Percentiles rank a stretch among this genome's conserved stretches.
Evolutionary conservation across 305 asterid species (phyloP).

Genomic region (Fraxinus nigra): DNA sequence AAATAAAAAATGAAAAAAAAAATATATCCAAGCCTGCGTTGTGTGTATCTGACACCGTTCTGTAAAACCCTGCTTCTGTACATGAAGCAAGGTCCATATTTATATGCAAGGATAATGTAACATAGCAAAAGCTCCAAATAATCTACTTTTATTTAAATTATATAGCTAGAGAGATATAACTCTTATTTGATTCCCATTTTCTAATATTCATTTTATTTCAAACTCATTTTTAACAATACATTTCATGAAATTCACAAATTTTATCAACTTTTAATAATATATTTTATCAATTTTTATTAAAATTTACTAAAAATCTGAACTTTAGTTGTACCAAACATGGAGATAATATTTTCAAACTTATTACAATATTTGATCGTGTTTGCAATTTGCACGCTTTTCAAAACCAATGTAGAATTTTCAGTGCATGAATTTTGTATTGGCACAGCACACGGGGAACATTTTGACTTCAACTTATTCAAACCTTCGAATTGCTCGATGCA

Average conservation of each 20-base stretch:
- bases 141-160: not conserved
- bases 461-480: constrained; percentile 35
- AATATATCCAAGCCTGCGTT: too few species aligned
- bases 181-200: too few species aligned
- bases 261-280: too few species aligned
- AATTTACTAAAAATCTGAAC: too few species aligned
- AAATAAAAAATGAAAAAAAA: too few species aligned
- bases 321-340: not conserved
- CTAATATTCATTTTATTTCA: too few species aligned
- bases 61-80: too few species aligned
- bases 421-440: constrained; percentile 24
- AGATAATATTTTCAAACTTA: not conserved
- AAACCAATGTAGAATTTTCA: not conserved
- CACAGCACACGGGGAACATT: constrained; percentile 45
- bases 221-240: too few species aligned
- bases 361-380: not conserved
- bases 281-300: too few species aligned
- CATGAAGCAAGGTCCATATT: too few species aligned
- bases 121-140: not conserved
- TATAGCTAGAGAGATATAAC: not conserved
- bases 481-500: constrained; percentile 31
- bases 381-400: constrained; percentile 14
- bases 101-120: not conserved
- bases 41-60: too few species aligned
- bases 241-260: too few species aligned